phyloP scores from a whole-genome alignment of 257 asterid species.

The Leonotis leonurus region DNA sequence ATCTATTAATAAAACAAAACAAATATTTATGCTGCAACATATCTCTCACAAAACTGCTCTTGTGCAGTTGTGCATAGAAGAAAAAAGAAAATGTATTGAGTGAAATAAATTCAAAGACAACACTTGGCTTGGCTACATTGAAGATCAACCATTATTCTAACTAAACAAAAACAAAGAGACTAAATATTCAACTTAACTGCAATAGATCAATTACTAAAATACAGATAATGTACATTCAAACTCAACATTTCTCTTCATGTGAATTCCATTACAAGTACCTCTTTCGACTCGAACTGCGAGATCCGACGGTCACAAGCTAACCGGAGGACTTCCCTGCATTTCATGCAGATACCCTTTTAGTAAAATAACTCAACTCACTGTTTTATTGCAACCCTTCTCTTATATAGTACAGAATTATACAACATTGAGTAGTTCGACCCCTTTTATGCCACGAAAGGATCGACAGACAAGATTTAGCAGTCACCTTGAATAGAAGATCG shows the following conservation, averaged over 20 bases:
- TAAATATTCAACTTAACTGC: not conserved
- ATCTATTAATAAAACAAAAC: too few species aligned
- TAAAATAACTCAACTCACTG: not conserved
- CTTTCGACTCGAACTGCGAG: not conserved
- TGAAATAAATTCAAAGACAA: not conserved
- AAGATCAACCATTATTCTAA: not conserved
- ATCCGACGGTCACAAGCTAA: conserved; percentile 45
- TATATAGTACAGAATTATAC: not conserved
- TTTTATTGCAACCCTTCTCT: not conserved
- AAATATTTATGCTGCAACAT: too few species aligned
- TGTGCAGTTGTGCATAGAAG: too few species aligned
- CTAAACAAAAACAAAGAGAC: not conserved
- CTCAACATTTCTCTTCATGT: conserved; percentile 4
- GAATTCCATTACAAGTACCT: conserved; percentile 1
- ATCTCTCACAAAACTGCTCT: too few species aligned
- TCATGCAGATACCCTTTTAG: conserved; percentile 8
- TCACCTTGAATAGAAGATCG: conserved; percentile 90
- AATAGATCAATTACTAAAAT: not conserved
- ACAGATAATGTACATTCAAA: conserved; percentile 19
- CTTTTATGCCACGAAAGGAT: not conserved
- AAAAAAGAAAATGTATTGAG: too few species aligned
- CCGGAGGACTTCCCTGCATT: conserved; percentile 71
- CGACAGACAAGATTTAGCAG: not conserved
- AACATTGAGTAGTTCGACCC: not conserved
- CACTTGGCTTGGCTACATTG: not conserved